Percentiles rank a stretch among this genome's conserved stretches.
phyloP scores from a whole-genome alignment of 1,139 yeast genomes.

The Suhomyces anneliseae region DNA sequence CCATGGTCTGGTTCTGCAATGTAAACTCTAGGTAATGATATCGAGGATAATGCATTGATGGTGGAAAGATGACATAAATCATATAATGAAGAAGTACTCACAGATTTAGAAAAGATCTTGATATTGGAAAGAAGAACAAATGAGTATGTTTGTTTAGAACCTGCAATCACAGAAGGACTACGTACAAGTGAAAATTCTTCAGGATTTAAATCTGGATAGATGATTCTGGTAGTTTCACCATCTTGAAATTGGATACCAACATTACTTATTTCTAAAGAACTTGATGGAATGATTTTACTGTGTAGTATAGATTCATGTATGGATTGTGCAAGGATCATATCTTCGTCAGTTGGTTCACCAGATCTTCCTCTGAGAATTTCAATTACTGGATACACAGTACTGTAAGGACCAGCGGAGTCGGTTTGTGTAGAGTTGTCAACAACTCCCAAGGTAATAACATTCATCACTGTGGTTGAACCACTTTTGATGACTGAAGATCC shows the following conservation, averaged over 20 bases:
- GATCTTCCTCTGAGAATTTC: constrained; percentile 74
- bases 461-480: constrained; percentile 75
- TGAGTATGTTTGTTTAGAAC: constrained; percentile 41
- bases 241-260: constrained; percentile 55
- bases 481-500: constrained; percentile 74
- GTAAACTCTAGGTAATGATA: constrained; percentile 66
- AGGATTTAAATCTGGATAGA: constrained; percentile 38
- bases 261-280: constrained; percentile 41
- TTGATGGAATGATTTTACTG: constrained; percentile 50
- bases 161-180: constrained; percentile 14
- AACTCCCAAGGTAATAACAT: constrained; percentile 73
- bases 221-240: constrained; percentile 18
- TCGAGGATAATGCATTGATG: constrained; percentile 59
- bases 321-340: constrained; percentile 75
- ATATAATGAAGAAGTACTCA: constrained; percentile 57
- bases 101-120: constrained; percentile 76
- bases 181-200: constrained; percentile 22
- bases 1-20: constrained; percentile 43
- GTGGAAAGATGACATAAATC: constrained; percentile 77
- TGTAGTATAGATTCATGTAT: constrained; percentile 60
- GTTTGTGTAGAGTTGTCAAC: constrained; percentile 29
- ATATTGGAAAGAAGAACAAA: constrained; percentile 73
- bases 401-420: constrained; percentile 20
- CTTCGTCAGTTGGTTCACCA: constrained; percentile 89
- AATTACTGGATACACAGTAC: constrained; percentile 73